Conservation (phyloP, 192 early-diverging fungal species). For the Backusella australiensis region DNA sequence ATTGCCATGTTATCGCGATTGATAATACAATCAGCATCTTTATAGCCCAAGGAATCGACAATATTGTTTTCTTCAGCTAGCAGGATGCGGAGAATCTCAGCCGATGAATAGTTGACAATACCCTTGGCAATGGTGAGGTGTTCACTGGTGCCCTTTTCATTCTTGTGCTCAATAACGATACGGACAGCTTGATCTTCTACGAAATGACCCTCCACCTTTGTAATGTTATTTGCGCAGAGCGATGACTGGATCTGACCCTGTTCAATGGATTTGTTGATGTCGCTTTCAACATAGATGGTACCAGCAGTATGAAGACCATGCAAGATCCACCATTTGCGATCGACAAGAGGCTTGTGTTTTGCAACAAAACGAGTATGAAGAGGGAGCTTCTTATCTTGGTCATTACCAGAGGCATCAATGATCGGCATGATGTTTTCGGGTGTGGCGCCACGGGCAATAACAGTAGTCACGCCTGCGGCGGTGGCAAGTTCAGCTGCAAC, state of each 20-base stretch:
- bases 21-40: constrained; percentile 87
- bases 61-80: constrained; percentile 84
- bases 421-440: constrained; percentile 80
- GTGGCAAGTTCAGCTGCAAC: constrained; percentile 96
- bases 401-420: constrained; percentile 54
- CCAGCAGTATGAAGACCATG: constrained; percentile 89
- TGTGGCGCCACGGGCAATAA: constrained; percentile 79
- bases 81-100: constrained; percentile 84
- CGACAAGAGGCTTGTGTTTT: constrained; percentile 79
- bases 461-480: constrained; percentile 86
- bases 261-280: constrained; percentile 76
- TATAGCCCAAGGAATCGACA: constrained; percentile 80
- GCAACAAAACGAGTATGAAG: constrained; percentile 90
- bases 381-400: constrained; percentile 25
- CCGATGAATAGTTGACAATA: constrained; percentile 82
- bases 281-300: constrained; percentile 77
- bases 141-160: constrained; percentile 33
- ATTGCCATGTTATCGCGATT: constrained; percentile 86
- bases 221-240: constrained; percentile 88
- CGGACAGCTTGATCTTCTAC: constrained; percentile 83
- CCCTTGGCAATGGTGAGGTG: constrained; percentile 83
- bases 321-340: constrained; percentile 98
- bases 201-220: constrained; percentile 79
- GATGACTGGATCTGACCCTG: constrained; percentile 63
- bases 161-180: constrained; percentile 61